Conservation (phyloP, 495 filamentous ascomycete genomes). For the Neurospora intermedia region DNA sequence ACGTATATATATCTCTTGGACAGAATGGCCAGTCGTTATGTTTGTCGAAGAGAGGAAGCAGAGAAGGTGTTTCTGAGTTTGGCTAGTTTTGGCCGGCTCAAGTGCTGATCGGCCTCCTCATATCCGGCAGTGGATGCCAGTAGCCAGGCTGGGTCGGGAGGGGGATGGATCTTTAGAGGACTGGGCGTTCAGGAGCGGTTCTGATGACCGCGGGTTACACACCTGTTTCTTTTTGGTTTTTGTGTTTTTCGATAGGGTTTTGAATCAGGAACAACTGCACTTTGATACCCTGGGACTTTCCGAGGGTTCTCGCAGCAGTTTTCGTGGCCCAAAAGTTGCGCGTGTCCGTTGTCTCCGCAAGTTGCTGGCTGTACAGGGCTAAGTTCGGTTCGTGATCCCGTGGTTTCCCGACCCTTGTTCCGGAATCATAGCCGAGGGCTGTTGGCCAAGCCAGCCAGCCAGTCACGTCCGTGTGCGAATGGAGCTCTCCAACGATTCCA, state of each 20-base stretch:
- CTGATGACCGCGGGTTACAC: background rate
- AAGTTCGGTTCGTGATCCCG: background rate
- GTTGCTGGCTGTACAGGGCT: background rate
- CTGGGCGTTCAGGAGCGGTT: background rate
- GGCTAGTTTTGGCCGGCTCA: background rate
- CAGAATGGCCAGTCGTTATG: background rate
- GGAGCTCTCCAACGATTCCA: background rate
- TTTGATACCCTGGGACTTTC: background rate
- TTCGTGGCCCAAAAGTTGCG: background rate
- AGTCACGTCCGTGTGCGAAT: background rate
- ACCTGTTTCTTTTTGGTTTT: background rate
- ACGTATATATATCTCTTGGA: background rate
- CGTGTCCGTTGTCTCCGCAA: background rate
- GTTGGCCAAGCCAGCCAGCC: background rate
- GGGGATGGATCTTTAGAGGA: background rate
- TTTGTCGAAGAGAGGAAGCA: background rate
- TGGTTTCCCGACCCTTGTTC: constrained; percentile 4
- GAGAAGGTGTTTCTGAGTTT: background rate
- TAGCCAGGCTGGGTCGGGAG: background rate
- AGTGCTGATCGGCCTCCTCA: background rate
- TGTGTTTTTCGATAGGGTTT: background rate
- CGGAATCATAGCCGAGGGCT: background rate
- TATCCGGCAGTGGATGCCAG: background rate
- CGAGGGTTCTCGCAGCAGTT: background rate
- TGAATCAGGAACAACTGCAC: background rate